Evolutionary conservation across 768 basidiomycete genomes (phyloP), one percentile per base, ranked within the genome.

Genomic region (Dendrothele bispora): DNA sequence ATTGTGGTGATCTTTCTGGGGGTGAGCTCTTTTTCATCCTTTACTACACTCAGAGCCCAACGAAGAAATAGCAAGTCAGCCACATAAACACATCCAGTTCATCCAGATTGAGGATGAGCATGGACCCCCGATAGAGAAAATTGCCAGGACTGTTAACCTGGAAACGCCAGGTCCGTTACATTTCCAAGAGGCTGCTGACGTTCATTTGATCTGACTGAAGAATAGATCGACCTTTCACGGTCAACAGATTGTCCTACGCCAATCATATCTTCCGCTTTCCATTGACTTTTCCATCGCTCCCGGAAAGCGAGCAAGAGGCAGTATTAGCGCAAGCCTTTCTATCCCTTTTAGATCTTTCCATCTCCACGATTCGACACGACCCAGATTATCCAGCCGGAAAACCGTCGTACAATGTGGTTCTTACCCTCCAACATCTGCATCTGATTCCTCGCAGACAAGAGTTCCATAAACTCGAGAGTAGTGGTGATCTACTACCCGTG

Each of bases 61-160:
- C n/a, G n/a, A n/a, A n/a, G n/a, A n/a, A n/a, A n/a, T n/a, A 22
- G 92, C 94, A 10, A 93, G 91, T 61, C 94, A 97, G 67, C 73
- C 78, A 2, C 92, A 95, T 68, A 92, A 95, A 59, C 94, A 97
- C 61, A 55, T 95, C n/a, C 93, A 95, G 63, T 85, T 95, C 53
- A 65, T 95, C 27, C 85, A 90, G 27, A 60, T 81, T 15, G 77
- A 77, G 8, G 70, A 68, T 32, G 64, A 73, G 26, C 76, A 78
- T 28, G 86, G 82, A 2, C 87, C 89, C 12, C 94, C 94, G 0
- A 74, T 94, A 21, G 93, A 95, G 64, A 70, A 65, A 46, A 72
- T 92, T 43, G 84, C 89, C 4, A 73, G 73, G 55, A 65, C 68
- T 17, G 69, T 77, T 8, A 73, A 68, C 14, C 63, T 92, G 39